Evolutionary conservation across 2,329 filamentous ascomycete genomes (phyloP).

Genomic region (Septoria petroselini): DNA sequence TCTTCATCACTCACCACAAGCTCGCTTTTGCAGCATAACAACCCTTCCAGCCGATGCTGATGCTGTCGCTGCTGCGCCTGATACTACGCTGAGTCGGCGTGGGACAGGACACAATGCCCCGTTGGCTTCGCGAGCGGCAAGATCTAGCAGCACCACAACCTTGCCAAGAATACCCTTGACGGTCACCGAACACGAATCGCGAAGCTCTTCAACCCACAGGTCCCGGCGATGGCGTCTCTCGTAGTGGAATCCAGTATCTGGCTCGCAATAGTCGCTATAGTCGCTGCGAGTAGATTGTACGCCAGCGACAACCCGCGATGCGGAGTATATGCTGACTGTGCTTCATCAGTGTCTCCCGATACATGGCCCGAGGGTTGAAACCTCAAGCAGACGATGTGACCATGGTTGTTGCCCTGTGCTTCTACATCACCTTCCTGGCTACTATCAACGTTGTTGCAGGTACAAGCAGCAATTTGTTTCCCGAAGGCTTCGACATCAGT

Average conservation of each 20-base stretch:
- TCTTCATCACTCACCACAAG: neutral
- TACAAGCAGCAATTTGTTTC: slow-evolving; percentile 45
- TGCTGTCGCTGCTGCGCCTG: neutral
- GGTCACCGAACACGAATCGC: too few relatives aligned
- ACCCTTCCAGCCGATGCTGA: neutral
- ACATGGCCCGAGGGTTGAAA: slow-evolving; percentile 46
- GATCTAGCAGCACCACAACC: slow-evolving; percentile 9
- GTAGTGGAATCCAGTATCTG: slow-evolving; percentile 35
- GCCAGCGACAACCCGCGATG: slow-evolving; percentile 14
- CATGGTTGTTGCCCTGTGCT: slow-evolving; percentile 52
- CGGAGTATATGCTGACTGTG: neutral
- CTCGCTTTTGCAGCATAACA: neutral
- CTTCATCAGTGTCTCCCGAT: slow-evolving; percentile 42
- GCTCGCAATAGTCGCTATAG: slow-evolving; percentile 37
- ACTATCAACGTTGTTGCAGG: slow-evolving; percentile 46
- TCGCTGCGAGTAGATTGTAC: slow-evolving; percentile 45
- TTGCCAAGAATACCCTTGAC: slow-evolving; percentile 16
- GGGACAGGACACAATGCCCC: slow-evolving; percentile 12
- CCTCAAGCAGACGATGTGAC: slow-evolving; percentile 58
- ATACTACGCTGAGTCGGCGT: neutral
- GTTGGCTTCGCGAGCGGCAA: slow-evolving; percentile 8
- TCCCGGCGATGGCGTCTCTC: slow-evolving; percentile 36
- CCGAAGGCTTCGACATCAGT: slow-evolving; percentile 46
- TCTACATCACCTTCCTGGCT: slow-evolving; percentile 52
- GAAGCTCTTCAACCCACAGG: neutral